A percentile compares a stretch with the other conserved stretches of the same genome.
Evolutionary conservation across 805 yeast genomes (phyloP).

Genomic region (Wickerhamiella bombiphila): DNA sequence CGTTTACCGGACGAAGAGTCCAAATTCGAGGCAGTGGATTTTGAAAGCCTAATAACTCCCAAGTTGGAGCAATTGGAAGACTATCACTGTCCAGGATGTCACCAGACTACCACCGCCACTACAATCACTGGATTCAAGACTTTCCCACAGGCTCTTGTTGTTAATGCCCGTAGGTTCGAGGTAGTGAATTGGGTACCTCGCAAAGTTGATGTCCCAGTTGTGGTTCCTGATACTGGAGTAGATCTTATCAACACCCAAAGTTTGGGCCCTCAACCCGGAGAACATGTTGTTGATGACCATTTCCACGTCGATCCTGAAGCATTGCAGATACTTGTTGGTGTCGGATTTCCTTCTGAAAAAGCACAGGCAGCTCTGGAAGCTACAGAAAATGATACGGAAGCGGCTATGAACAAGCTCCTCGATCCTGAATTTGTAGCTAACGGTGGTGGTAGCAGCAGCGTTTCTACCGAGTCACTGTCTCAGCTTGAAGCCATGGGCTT

Average conservation of each 20-base stretch:
- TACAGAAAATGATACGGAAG: slow-evolving; percentile 42
- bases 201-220: slow-evolving; percentile 62
- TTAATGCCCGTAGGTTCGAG: slow-evolving; percentile 67
- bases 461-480: slow-evolving; percentile 28
- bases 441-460: too few relatives aligned
- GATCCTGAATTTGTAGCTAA: slow-evolving; percentile 46
- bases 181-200: slow-evolving; percentile 82
- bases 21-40: slow-evolving; percentile 33
- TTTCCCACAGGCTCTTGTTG: slow-evolving; percentile 55
- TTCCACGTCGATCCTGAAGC: slow-evolving; percentile 31
- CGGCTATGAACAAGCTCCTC: slow-evolving; percentile 45
- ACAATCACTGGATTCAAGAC: slow-evolving; percentile 36
- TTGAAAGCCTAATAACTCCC: slow-evolving; percentile 39
- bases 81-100: slow-evolving; percentile 34
- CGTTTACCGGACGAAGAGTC: slow-evolving; percentile 31
- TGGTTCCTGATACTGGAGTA: slow-evolving; percentile 28
- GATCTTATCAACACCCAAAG: slow-evolving; percentile 32
- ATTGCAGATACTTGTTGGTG: slow-evolving; percentile 41
- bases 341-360: slow-evolving; percentile 78
- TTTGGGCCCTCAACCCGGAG: slow-evolving; percentile 30
- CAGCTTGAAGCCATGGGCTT: slow-evolving; percentile 69
- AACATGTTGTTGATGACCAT: slow-evolving; percentile 24
- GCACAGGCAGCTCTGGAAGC: slow-evolving; percentile 51
- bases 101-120: slow-evolving; percentile 25
- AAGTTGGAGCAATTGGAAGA: slow-evolving; percentile 41